Conservation (phyloP, 441 rosid genomes). For the Pelargonium citronellum region DNA sequence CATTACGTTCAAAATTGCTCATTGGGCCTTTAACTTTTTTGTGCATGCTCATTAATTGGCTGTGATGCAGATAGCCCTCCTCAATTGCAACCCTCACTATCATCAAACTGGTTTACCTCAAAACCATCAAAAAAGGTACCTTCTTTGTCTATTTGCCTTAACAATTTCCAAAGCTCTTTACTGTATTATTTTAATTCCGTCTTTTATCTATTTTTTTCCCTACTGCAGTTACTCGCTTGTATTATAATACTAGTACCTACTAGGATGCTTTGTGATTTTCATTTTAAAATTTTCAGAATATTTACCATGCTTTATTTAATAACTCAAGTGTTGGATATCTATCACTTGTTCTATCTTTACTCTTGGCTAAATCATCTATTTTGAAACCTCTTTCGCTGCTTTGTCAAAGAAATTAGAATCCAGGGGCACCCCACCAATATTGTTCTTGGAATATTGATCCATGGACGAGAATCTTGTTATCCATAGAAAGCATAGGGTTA, state of each 20-base stretch:
- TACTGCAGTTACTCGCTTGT: neutral
- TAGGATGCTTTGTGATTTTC: neutral
- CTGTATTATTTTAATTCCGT: neutral
- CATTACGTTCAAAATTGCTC: constrained; percentile 7
- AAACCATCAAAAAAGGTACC: constrained; percentile 79
- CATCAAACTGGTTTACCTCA: constrained; percentile 77
- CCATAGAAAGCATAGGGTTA: neutral
- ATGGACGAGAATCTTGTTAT: neutral
- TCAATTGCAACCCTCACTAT: constrained; percentile 39
- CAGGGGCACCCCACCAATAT: neutral
- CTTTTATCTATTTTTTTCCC: too few species aligned
- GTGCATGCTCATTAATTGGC: constrained; percentile 16
- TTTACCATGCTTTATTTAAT: neutral
- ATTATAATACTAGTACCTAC: neutral
- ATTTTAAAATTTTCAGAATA: neutral
- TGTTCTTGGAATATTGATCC: neutral
- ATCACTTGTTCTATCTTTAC: neutral
- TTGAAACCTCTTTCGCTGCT: neutral
- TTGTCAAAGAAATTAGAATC: neutral
- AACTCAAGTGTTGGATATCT: neutral
- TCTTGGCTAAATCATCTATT: neutral
- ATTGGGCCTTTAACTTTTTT: constrained; percentile 13
- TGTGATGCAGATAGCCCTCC: constrained; percentile 40
- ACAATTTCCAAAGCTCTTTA: neutral
- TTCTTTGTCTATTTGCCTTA: neutral